Evolutionary conservation across 1,139 yeast genomes (phyloP), one percentile per base, ranked within the genome.

Genomic region (Geotrichum australiense): DNA sequence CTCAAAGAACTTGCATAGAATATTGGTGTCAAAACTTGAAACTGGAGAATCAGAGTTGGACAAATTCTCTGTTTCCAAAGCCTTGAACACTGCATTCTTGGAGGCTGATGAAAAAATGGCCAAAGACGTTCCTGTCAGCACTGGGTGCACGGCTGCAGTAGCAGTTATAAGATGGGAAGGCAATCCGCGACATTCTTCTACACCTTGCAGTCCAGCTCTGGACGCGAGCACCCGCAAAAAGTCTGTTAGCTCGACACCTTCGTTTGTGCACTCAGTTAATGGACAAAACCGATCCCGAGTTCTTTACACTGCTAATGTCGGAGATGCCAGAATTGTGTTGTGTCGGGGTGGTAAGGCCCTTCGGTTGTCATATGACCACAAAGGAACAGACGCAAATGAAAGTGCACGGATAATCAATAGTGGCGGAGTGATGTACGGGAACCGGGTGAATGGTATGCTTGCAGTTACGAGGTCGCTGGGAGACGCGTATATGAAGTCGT

Each of bases 101-200:
- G 74, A 76, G 45, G 93, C 94, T 4, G 98, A 89, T 61, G 68
- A 70, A 31, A 66, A 76, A 52, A 79, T 91, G 43, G 74, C 71
- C 37, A 68, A 74, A 43, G 59, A 62, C 37, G 53, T 70, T 35
- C 41, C 70, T 64, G 48, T 91, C 81, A 14, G 76, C 75, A 43
- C 93, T 45, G 98, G 98, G 0, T 80, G 94, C 53, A 93, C 99
- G 0, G 98, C 96, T 0, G 96, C 94, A 0, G 96, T 89, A 19
- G 96, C 96, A 1, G 78, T 91, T 1, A 63, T 87, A 45, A 69
- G 94, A 45, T 87, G 96, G 96, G 96, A 89, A 53, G 67, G 72
- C 40, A 2, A 12, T 31, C n/a, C 31, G 14, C 12, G 22, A 19
- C 16, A 27, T 18, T 10, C 33, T 2, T 22, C 43, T 21, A 16